phyloP scores from a whole-genome alignment of 2,329 filamentous ascomycete species.

The Epichloe gansuensis region DNA sequence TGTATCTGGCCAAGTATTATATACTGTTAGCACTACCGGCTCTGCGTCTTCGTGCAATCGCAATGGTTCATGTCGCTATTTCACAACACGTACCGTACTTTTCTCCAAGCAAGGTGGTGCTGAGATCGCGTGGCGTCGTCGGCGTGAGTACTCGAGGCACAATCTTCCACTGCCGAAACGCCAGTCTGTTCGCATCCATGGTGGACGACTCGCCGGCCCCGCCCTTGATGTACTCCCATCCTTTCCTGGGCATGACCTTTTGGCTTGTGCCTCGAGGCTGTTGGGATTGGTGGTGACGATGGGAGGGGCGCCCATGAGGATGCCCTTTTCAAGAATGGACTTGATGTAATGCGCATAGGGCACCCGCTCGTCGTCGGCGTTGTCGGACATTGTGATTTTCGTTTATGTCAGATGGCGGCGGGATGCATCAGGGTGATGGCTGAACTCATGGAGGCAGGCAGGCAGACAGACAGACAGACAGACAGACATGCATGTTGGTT shows the following conservation, averaged over 20 bases:
- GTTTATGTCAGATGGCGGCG: not conserved
- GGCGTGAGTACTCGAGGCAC: conserved; percentile 39
- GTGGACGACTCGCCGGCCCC: conserved; percentile 50
- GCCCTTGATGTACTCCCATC: conserved; percentile 50
- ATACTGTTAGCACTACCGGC: not conserved
- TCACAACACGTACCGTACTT: conserved; percentile 24
- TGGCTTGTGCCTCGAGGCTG: conserved; percentile 42
- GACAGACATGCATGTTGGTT: too few species aligned
- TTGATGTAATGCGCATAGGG: conserved; percentile 31
- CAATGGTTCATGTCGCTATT: not conserved
- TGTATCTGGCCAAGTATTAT: conserved; percentile 5
- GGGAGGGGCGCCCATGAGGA: conserved; percentile 34
- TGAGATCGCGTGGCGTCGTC: conserved; percentile 33
- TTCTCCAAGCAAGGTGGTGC: conserved; percentile 39
- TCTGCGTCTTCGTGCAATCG: too few species aligned
- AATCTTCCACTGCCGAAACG: conserved; percentile 41
- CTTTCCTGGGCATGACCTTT: conserved; percentile 31
- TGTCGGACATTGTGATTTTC: conserved; percentile 9
- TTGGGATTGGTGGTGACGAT: conserved; percentile 47
- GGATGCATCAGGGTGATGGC: not conserved
- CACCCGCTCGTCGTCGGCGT: conserved; percentile 8
- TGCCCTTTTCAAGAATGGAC: conserved; percentile 39
- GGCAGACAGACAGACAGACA: too few species aligned
- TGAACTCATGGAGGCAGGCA: not conserved
- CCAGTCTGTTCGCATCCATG: conserved; percentile 45